A percentile compares a stretch with the other conserved stretches of the same genome.
These are phyloP conservation scores for Podospora sp. DNA, from an alignment of 495 filamentous ascomycete genomes.

Conservation along the genomic window DNA sequence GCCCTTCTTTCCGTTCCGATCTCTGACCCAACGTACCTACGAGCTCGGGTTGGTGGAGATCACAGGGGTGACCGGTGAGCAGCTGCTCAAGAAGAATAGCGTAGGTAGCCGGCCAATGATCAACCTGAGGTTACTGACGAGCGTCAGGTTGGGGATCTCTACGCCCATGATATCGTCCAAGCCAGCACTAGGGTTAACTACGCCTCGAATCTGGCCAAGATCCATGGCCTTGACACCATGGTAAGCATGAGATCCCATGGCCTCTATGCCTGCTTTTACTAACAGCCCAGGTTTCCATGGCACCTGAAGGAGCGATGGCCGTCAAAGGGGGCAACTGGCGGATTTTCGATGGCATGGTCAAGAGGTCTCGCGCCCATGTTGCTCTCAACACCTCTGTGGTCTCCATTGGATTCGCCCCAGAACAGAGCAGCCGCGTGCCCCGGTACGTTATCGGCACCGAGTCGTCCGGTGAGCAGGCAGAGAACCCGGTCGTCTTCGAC, in stretches of 20 bases:
- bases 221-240: conserved; percentile 91
- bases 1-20: conserved; percentile 81
- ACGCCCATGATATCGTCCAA: conserved; percentile 84
- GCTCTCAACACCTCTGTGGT: conserved; percentile 72
- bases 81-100: conserved; percentile 68
- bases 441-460: conserved; percentile 56
- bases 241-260: conserved; percentile 55
- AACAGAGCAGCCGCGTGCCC: conserved; percentile 29
- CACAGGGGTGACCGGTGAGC: conserved; percentile 70
- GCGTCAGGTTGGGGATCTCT: conserved; percentile 60
- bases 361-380: conserved; percentile 60
- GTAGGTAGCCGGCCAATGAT: conserved; percentile 30
- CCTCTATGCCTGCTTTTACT: conserved; percentile 6
- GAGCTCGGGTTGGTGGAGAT: conserved; percentile 65
- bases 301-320: conserved; percentile 77
- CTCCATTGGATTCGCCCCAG: conserved; percentile 54
- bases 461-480: conserved; percentile 24
- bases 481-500: conserved; percentile 62
- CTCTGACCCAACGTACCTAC: conserved; percentile 65
- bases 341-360: conserved; percentile 84
- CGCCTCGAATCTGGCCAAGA: conserved; percentile 78
- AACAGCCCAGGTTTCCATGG: conserved; percentile 60
- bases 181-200: conserved; percentile 95
- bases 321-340: conserved; percentile 91
- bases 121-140: neutral